Base-by-base conservation (phyloP, 2,329 filamentous ascomycete species). In the Trichocomaceae sp. region DNA sequence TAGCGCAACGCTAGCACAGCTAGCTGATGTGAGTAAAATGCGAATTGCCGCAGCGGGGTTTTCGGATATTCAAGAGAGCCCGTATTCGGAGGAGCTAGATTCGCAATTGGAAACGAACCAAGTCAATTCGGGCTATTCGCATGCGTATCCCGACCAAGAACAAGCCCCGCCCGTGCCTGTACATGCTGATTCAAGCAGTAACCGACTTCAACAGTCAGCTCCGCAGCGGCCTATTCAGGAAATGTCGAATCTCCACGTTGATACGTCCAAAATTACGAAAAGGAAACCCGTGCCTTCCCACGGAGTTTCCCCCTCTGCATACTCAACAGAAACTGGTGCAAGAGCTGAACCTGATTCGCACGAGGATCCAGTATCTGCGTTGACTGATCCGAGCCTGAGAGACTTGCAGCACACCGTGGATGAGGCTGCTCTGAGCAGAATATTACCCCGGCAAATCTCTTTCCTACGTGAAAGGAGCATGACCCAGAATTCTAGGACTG, bases 1-100 rank as follows among this genome's bases (percentile, higher is more conserved):
- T 23, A 82, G 79, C 61, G 84, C 84, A 1, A 97, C 92, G 0
- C 77, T 96, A 46, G 80, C 85, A 45, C 90, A 96, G 66, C 78
- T 97, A 67, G 83, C 83, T 31, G 86, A 85, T 61, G 87, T 86
- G 46, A 83, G 82, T 52, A 81, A 80, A 20, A 69, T 82, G 48
- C 66, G 74, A 47, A 66, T 66, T 62, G 52, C 66, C 57, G 39
- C 47, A 37, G 47, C 52, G 19, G 41, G 39, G 5, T 31, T 42
- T 22, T 47, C 42, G 13, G 37, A 53, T 13, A 53, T 53, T 26
- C 51, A 53, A 31, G 42, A 53, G 17, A 42, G 26, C 10, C 52
- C 58, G 8, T 47, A 58, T 22, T 41, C 55, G 19, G 42, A 52
- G 12, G 55, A 59, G 37, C 44, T 26, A 26, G 50, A 52, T 49